Conservation (phyloP, 805 yeast species). For the Spathaspora arborariae region DNA sequence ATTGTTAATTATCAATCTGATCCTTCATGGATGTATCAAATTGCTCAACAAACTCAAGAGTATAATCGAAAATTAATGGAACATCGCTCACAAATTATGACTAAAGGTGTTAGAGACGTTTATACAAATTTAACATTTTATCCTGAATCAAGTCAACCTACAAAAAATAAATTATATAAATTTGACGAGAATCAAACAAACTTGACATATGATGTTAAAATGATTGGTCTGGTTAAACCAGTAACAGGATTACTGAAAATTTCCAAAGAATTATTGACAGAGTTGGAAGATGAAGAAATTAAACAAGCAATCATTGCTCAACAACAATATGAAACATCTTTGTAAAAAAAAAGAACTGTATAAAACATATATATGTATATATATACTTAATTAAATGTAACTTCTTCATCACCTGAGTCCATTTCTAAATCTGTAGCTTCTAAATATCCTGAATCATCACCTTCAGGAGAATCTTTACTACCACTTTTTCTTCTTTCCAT, state of each 20-base stretch:
- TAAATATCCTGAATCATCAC: conserved; percentile 5
- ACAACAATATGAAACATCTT: conserved; percentile 42
- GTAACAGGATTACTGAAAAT: conserved; percentile 67
- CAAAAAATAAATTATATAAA: conserved; percentile 28
- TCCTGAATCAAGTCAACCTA: conserved; percentile 76
- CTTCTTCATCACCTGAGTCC: conserved; percentile 15
- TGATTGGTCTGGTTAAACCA: conserved; percentile 41
- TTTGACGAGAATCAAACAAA: conserved; percentile 23
- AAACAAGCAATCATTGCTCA: conserved; percentile 61
- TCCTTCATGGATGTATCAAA: conserved; percentile 81
- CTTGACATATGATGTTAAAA: conserved; percentile 44
- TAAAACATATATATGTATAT: neutral
- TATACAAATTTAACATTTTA: conserved; percentile 80
- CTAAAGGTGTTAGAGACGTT: conserved; percentile 67
- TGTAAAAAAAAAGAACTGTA: conserved; percentile 5
- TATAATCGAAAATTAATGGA: conserved; percentile 62
- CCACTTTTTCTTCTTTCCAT: conserved; percentile 32
- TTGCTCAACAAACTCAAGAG: conserved; percentile 72
- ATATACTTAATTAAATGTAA: conserved; percentile 5
- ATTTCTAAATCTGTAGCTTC: conserved; percentile 9
- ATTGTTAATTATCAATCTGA: conserved; percentile 46
- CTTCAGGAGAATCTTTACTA: conserved; percentile 13
- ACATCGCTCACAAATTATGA: conserved; percentile 51
- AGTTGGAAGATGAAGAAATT: conserved; percentile 48
- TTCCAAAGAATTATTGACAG: conserved; percentile 56